Evolutionary conservation across 768 basidiomycete species (phyloP), one percentile per base, ranked within the genome.

Genomic region (Lactarius vividus): DNA sequence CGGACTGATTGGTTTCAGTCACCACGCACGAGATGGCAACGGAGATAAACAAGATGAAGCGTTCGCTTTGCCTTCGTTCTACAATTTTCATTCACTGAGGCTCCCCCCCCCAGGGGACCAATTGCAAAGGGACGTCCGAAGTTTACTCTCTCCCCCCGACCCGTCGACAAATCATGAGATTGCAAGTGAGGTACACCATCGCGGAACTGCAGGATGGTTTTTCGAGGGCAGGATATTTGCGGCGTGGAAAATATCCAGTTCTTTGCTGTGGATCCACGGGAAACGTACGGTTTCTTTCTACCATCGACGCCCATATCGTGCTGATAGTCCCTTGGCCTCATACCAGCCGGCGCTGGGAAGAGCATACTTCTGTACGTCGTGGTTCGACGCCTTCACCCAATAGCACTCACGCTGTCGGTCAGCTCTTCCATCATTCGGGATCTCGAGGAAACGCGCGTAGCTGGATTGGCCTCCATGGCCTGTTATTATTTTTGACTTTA

Each of bases 251-350:
- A 26, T 13, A 16, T 28, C 7, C 2, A 55, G 58, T 10, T 65
- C 64, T 15, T 16, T 65, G 0, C 5, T 65, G 26, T 65, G 64
- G 64, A 39, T 65, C 15, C 60, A 65, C 33, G 64, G 64, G 10
- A 65, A 62, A 20, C 54, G 64, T 62, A 61, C 31, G 60, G 15
- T 37, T 31, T 9, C 11, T 28, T 42, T 44, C 42, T 2, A 29
- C 2, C 29, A 15, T 20, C 23, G n/a, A 8, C 3, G 2, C 11
- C 3, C 28, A 10, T 4, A 29, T 23, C 10, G 2, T 31, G 15
- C 26, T 52, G 8, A 64, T 29, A 9, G 20, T 5, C 11, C 26
- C 26, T 10, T 44, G 0, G 20, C 31, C 35, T 57, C 8, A 10
- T 46, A n/a, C n/a, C n/a, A 63, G 62, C 62, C 4, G 62, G 62